Base-by-base conservation (phyloP, 176 grass and related monocot species). In the Puccinellia tenuiflora region DNA sequence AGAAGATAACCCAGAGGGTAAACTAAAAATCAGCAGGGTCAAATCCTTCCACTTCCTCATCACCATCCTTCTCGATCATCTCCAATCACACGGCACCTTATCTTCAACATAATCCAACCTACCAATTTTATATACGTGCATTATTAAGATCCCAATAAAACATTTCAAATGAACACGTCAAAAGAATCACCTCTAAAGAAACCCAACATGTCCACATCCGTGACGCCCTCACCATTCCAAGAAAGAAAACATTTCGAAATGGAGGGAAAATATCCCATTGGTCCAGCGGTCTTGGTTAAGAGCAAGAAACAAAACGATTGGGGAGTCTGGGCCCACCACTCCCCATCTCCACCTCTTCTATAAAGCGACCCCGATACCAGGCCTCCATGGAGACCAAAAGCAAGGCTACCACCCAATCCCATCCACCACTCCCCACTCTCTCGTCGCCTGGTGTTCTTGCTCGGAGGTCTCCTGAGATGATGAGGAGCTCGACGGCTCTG, bases 341-440 rank as follows among this genome's bases (percentile, higher is more conserved):
- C 80, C 55, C 39, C 6, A 34, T 15, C 71, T 57, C 24, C 55
- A 53, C 66, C 48, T 81, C 76, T 88, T 76, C 83, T 88, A 94
- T 94, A 94, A 94, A 94, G 88, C 85, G 89, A 85, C 65, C 31
- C 75, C 26, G 42, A 22, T 21, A 46, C 59, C 50, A 10, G 4
- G 15, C 69, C 1, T 48, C 43, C 82, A 54, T 73, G 24, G 21
- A 79, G 59, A 53, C 20, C 48, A 85, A 81, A 80, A n/a, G 68
- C 69, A 79, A 39, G 33, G 28, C 40, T 4, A 69, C 55, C n/a
- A 53, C 54, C 70, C 0, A 48, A 61, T 74, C 37, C 3, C 45
- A 55, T 34, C 28, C 52, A 10, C 48, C 29, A 3, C 42, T 22
- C 15, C 52, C 42, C 38, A 24, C 39, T 13, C 37, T 28, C 51